These are phyloP conservation scores for Sambucus nigra DNA, from an alignment of 129 eudicot genomes.

Conservation along the genomic window DNA sequence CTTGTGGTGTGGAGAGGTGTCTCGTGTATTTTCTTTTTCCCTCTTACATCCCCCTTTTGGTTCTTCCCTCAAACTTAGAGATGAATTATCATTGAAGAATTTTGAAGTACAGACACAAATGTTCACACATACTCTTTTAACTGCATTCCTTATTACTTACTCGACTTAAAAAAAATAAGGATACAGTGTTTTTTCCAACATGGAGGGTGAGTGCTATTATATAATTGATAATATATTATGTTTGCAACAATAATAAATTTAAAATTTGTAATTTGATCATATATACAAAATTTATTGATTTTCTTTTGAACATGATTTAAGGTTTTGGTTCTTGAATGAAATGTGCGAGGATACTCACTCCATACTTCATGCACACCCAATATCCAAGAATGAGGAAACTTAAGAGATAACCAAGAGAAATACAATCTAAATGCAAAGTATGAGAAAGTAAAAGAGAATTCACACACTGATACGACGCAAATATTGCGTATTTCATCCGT, in stretches of 20 bases:
- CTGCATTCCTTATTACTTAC: not conserved
- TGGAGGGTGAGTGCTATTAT: not conserved
- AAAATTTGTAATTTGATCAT: not conserved
- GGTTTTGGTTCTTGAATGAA: constrained; percentile 1
- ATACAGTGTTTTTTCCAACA: not conserved
- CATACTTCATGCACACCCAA: too few relatives aligned
- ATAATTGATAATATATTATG: not conserved
- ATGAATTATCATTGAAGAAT: not conserved
- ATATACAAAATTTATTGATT: not conserved
- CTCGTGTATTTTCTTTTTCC: not conserved
- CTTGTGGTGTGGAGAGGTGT: not conserved
- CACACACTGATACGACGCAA: too few relatives aligned
- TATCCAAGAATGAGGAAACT: too few relatives aligned
- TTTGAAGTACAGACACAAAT: not conserved
- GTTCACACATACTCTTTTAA: not conserved
- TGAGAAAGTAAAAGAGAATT: too few relatives aligned
- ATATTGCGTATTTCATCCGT: too few relatives aligned
- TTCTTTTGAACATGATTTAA: not conserved
- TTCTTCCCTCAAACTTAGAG: not conserved
- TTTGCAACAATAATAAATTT: not conserved
- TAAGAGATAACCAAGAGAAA: too few relatives aligned
- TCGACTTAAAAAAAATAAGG: not conserved
- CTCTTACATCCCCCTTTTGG: not conserved
- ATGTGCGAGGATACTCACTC: too few relatives aligned
- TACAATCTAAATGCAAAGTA: too few relatives aligned